Evolutionary conservation across 768 basidiomycete species (phyloP).

Genomic region (Leucocoprinus leucothites): DNA sequence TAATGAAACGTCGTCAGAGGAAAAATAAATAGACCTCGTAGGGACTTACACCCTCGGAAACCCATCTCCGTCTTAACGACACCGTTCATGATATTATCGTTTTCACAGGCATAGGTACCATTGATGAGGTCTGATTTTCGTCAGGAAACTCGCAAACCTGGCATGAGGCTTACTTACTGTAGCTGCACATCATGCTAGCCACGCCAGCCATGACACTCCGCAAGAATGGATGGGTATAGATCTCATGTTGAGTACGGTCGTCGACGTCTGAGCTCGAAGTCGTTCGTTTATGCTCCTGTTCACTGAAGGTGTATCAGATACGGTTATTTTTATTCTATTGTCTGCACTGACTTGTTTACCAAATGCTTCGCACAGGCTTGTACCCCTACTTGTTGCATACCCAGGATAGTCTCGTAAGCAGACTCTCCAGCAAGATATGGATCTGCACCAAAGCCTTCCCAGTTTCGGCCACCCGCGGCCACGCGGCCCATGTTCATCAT

Average conservation of each 20-base stretch:
- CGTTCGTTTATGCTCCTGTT: constrained; percentile 65
- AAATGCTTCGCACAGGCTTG: constrained; percentile 88
- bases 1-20: constrained; percentile 16
- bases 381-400: constrained; percentile 75
- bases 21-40: neutral
- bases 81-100: constrained; percentile 65
- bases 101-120: constrained; percentile 73
- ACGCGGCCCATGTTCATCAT: constrained; percentile 89
- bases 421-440: constrained; percentile 82
- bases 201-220: constrained; percentile 74
- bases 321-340: neutral
- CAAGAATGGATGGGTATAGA: constrained; percentile 70
- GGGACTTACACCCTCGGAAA: constrained; percentile 65
- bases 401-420: constrained; percentile 78
- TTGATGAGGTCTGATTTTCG: constrained; percentile 55
- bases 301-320: constrained; percentile 32
- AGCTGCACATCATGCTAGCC: constrained; percentile 72
- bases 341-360: constrained; percentile 61
- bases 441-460: constrained; percentile 95
- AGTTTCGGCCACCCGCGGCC: constrained; percentile 81
- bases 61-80: constrained; percentile 74
- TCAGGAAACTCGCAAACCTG: neutral
- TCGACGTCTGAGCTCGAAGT: constrained; percentile 64
- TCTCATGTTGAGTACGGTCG: constrained; percentile 76
- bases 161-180: constrained; percentile 41